phyloP scores from a whole-genome alignment of 106 monocot species.

The Phalaenopsis equestris region DNA sequence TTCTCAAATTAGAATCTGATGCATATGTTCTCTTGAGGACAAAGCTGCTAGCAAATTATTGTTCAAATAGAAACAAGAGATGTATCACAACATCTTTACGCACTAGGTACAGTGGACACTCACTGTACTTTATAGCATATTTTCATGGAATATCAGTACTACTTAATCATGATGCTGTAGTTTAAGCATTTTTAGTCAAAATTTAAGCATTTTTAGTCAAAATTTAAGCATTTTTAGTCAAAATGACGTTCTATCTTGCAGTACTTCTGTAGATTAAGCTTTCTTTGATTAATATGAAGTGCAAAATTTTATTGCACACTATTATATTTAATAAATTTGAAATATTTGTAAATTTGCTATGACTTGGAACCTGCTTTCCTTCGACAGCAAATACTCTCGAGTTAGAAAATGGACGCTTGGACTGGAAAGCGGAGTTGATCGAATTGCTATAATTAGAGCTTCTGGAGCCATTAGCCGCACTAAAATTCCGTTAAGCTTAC shows the following conservation, averaged over 20 bases:
- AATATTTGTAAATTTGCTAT: conserved; percentile 4
- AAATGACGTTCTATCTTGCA: background rate
- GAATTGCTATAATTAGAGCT: conserved; percentile 84
- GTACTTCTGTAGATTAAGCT: background rate
- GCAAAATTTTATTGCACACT: background rate
- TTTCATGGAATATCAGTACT: background rate
- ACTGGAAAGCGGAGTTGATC: conserved; percentile 51
- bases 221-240: background rate
- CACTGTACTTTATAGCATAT: background rate
- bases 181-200: background rate
- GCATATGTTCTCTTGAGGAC: too few species aligned
- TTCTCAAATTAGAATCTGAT: too few species aligned
- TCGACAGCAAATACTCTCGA: conserved; percentile 68
- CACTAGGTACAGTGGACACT: background rate
- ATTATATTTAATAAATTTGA: background rate
- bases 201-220: background rate
- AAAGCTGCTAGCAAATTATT: too few species aligned
- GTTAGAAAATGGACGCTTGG: conserved; percentile 93
- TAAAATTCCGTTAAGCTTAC: conserved; percentile 39
- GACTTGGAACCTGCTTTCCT: background rate
- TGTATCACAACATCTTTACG: too few species aligned
- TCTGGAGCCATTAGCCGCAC: conserved; percentile 80
- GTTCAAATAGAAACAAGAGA: too few species aligned
- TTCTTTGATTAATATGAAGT: background rate
- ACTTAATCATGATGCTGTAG: background rate